A percentile compares a stretch with the other conserved stretches of the same genome.
These are phyloP conservation scores for Rhododendron henanense DNA, from an alignment of 148 eudicot genomes.

Conservation along the genomic window DNA sequence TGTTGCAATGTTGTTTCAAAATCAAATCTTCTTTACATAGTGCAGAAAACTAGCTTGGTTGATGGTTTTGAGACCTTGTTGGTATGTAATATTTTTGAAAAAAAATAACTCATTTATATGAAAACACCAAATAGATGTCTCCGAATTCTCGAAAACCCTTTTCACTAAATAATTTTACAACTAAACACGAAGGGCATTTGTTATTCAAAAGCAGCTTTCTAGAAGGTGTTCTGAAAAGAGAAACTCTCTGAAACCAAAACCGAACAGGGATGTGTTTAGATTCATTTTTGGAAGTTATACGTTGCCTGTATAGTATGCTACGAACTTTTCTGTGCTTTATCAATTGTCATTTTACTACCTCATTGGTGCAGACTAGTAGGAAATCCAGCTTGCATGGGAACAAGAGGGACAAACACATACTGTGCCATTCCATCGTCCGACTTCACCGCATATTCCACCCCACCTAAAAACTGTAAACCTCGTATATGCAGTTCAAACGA, in stretches of 20 bases:
- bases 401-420: conserved; percentile 17
- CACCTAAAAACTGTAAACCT: conserved; percentile 34
- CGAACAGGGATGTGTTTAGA: neutral
- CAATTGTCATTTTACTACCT: too few relatives aligned
- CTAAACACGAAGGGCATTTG: neutral
- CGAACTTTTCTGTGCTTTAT: neutral
- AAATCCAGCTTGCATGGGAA: conserved; percentile 46
- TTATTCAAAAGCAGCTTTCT: neutral
- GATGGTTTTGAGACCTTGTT: neutral
- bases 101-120: neutral
- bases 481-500: conserved; percentile 32
- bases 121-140: neutral
- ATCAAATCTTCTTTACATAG: neutral
- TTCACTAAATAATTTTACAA: neutral
- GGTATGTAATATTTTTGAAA: neutral
- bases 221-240: neutral
- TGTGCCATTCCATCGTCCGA: conserved; percentile 28
- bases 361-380: conserved; percentile 62
- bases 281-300: neutral
- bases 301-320: neutral
- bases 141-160: neutral
- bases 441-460: conserved; percentile 37
- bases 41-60: neutral
- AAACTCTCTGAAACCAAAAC: neutral
- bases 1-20: neutral